A percentile compares a stretch with the other conserved stretches of the same genome.
Evolutionary conservation across 2,329 filamentous ascomycete species (phyloP).

Genomic region (Alternaria metachromatica): DNA sequence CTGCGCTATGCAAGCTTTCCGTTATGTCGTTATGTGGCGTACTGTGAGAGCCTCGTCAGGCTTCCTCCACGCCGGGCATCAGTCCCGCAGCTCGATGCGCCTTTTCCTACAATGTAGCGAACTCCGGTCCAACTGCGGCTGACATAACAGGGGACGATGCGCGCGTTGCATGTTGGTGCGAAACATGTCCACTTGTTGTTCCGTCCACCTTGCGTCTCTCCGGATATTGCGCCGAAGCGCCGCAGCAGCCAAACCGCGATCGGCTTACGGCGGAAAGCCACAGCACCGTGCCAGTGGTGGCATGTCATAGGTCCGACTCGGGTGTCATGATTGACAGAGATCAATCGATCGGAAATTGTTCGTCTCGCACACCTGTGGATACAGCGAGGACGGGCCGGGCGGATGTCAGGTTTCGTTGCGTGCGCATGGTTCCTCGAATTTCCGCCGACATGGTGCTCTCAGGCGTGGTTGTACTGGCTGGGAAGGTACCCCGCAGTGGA

Average conservation of each 20-base stretch:
- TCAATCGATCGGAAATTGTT: conserved; percentile 11
- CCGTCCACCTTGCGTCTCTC: conserved; percentile 11
- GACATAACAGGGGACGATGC: conserved; percentile 21
- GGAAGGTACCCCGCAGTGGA: conserved; percentile 24
- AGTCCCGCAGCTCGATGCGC: conserved; percentile 7
- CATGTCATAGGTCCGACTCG: conserved; percentile 10
- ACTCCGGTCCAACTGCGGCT: conserved; percentile 17
- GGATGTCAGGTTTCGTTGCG: conserved; percentile 6
- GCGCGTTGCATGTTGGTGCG: conserved; percentile 9
- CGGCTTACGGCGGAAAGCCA: conserved; percentile 10
- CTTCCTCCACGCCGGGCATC: conserved; percentile 9
- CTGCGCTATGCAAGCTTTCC: not conserved
- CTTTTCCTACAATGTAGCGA: conserved; percentile 3
- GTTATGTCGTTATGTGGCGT: conserved; percentile 2
- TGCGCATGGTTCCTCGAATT: conserved; percentile 4
- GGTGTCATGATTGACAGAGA: conserved; percentile 3
- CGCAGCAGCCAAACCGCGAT: conserved; percentile 12
- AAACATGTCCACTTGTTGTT: conserved; percentile 14
- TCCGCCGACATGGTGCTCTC: conserved; percentile 7
- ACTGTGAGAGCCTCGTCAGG: not conserved
- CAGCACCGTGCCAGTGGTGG: conserved; percentile 3
- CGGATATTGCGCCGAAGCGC: conserved; percentile 21
- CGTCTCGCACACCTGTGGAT: conserved; percentile 3
- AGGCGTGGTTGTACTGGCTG: conserved; percentile 29
- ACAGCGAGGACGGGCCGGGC: conserved; percentile 6